These are phyloP conservation scores for Rhizodiscina lignyota DNA, from an alignment of 495 filamentous ascomycete genomes.

Conservation along the genomic window DNA sequence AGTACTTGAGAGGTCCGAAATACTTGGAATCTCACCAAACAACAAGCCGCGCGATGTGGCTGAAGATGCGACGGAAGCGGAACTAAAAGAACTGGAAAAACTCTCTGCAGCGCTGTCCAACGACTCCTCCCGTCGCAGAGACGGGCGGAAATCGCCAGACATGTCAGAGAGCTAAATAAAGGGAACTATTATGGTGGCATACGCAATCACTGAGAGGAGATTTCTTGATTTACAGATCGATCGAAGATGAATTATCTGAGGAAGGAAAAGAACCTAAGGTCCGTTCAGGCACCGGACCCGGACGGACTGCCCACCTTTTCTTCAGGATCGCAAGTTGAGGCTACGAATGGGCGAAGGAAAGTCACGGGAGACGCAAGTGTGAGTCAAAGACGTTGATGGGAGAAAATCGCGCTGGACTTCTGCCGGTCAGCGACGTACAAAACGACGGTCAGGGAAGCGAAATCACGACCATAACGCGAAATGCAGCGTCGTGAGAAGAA, in stretches of 20 bases:
- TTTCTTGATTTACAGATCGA: too few relatives aligned
- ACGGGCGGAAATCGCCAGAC: too few relatives aligned
- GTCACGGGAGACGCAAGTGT: slow-evolving; percentile 18
- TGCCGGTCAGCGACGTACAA: too few relatives aligned
- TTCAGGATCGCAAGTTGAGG: slow-evolving; percentile 4
- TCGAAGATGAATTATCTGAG: too few relatives aligned
- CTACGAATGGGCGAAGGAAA: slow-evolving; percentile 1
- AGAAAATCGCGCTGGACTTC: slow-evolving; percentile 5
- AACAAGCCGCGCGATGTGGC: slow-evolving; percentile 15
- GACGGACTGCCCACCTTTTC: slow-evolving; percentile 6
- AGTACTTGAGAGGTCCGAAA: slow-evolving; percentile 6
- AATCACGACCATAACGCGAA: slow-evolving; percentile 14
- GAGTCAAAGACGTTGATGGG: slow-evolving; percentile 14
- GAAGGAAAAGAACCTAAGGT: slow-evolving; percentile 9
- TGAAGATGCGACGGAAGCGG: slow-evolving; percentile 3
- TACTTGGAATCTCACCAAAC: slow-evolving; percentile 24
- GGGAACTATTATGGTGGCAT: too few relatives aligned
- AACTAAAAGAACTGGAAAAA: too few relatives aligned
- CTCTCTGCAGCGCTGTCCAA: too few relatives aligned
- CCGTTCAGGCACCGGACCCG: slow-evolving; percentile 14
- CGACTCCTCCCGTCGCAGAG: too few relatives aligned
- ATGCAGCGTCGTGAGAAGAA: neutral
- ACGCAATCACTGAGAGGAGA: too few relatives aligned
- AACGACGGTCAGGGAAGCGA: slow-evolving; percentile 11
- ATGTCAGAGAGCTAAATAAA: too few relatives aligned